Evolutionary conservation across 306 rosid genomes (phyloP).

Genomic region (Vigna nakashimae): DNA sequence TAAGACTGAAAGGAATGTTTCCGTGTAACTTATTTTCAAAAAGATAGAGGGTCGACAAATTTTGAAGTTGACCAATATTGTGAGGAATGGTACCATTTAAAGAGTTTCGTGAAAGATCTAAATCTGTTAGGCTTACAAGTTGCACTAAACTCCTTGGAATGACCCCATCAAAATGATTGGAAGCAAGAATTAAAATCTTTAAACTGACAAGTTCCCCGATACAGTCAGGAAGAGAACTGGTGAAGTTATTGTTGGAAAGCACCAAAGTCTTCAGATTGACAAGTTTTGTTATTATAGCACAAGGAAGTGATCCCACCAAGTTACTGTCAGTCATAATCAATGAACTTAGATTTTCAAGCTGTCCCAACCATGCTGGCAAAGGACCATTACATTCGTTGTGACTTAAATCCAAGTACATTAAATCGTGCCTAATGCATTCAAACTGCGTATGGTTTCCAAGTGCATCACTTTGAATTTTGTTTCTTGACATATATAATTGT

Average conservation of each 20-base stretch:
- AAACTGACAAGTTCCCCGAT: too few species aligned
- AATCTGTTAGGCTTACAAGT: too few species aligned
- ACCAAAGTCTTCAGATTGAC: background rate
- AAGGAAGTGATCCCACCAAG: slow-evolving; percentile 28
- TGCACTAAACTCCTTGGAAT: too few species aligned
- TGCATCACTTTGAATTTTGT: slow-evolving; percentile 33
- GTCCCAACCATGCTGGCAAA: slow-evolving; percentile 37
- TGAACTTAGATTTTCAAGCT: background rate
- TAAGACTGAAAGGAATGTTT: too few species aligned
- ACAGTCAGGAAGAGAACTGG: too few species aligned
- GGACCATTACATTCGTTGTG: background rate
- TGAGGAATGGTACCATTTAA: too few species aligned
- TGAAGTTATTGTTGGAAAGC: slow-evolving; percentile 27
- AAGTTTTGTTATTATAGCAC: slow-evolving; percentile 34
- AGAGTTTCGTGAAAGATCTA: too few species aligned
- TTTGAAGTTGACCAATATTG: too few species aligned
- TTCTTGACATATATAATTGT: slow-evolving; percentile 21
- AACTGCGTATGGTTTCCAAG: background rate
- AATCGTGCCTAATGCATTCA: slow-evolving; percentile 5
- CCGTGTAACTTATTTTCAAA: too few species aligned
- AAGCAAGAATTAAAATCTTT: too few species aligned
- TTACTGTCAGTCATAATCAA: slow-evolving; percentile 10
- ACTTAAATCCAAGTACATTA: slow-evolving; percentile 29
- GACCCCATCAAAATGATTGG: too few species aligned
- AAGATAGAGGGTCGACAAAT: too few species aligned